phyloP scores from a whole-genome alignment of 139 green algal genomes.

The Haematococcus lacustris region DNA sequence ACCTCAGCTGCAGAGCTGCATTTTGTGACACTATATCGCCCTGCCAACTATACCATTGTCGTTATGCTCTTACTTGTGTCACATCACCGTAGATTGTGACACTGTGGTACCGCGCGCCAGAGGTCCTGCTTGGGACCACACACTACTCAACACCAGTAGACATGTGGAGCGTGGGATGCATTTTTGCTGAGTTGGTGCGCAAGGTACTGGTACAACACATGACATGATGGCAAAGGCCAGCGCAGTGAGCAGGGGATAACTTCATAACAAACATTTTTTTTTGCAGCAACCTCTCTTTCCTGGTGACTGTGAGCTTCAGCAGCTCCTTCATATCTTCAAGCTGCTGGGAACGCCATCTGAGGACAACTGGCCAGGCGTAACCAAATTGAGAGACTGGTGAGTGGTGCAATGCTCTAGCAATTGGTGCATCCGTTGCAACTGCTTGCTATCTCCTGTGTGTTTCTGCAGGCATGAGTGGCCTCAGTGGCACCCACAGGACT shows the following conservation, averaged over 20 bases:
- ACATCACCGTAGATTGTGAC: slow-evolving; percentile 94
- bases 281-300: slow-evolving; percentile 78
- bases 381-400: slow-evolving; percentile 53
- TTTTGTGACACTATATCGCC: no score
- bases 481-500: slow-evolving; percentile 52
- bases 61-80: no score
- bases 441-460: no score
- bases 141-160: slow-evolving; percentile 96
- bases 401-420: no score
- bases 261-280: no score
- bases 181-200: slow-evolving; percentile 87
- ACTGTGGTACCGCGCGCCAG: slow-evolving; percentile 96
- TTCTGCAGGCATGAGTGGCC: slow-evolving; percentile 56
- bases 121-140: slow-evolving; percentile 92
- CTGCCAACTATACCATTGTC: no score
- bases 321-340: slow-evolving; percentile 88
- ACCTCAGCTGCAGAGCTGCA: no score
- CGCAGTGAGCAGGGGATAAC: not conserved
- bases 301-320: slow-evolving; percentile 81
- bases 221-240: not conserved
- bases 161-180: slow-evolving; percentile 98
- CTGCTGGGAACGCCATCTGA: slow-evolving; percentile 83
- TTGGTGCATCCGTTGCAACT: no score
- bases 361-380: slow-evolving; percentile 58
- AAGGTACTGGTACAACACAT: slow-evolving; percentile 33